Base-by-base conservation (phyloP, 1,284 basidiomycete species). In the Pascua sp. region DNA sequence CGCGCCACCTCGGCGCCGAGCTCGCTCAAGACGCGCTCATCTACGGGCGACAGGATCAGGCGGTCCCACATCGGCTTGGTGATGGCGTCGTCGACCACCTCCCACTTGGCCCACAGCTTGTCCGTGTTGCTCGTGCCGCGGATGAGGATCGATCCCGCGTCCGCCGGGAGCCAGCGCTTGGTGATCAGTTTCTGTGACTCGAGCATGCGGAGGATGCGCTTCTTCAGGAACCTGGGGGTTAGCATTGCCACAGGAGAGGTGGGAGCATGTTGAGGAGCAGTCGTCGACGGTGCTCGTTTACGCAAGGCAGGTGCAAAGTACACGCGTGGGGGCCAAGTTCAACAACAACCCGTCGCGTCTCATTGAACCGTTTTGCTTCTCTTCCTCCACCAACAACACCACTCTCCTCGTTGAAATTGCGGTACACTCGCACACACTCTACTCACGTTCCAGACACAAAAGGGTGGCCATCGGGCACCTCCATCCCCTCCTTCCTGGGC, bases 391-490 rank as follows among this genome's bases (percentile, higher is more conserved):
- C 24, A 32, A 32, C 3, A 32, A 32, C 24, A 32, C 24, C 24
- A 3, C 24, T 32, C 24, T 32, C 24, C 4, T 32, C 24, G 24
- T 32, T 32, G 4, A 32, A 32, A 3, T 32, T 7, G 24, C 24
- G 24, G 24, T 32, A 7, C 24, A 32, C 24, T 32, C 24, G 24
- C 24, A 13, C 37, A 18, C 37, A 45, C 11, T 11, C 9, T 7
- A 73, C 72, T 66, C 60, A 74, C 73, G 51, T 59, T n/a, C 60
- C 63, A 15, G 72, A 73, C 8, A 68, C 46, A 42, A 72, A 76
- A 8, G 71, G 72, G 57, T 74, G 72, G 11, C 65, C 69, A 24
- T 64, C 62, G 13, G 72, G 71, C 5, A 72, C 62, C 11, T 12
- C 16, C 24, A 55, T 49, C 24, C 12, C 32, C 24, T 45, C 49